Evolutionary conservation across 805 yeast species (phyloP).

Genomic region (Wickerhamiella occidentalis): DNA sequence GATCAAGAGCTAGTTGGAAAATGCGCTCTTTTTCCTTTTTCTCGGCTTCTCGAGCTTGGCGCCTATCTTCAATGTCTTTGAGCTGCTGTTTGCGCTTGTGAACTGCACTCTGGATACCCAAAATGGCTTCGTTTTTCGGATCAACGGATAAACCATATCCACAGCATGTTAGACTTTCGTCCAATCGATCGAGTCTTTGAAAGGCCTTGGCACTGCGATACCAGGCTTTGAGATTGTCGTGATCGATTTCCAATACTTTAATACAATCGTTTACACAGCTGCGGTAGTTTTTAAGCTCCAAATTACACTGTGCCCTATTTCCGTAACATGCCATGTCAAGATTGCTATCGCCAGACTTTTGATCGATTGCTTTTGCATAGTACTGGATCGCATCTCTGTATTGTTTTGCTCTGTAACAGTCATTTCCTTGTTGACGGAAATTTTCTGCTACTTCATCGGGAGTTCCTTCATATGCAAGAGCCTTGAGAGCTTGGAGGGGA

Average conservation of each 20-base stretch:
- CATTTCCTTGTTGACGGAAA: slow-evolving; percentile 90
- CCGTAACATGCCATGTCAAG: slow-evolving; percentile 44
- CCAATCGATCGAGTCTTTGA: slow-evolving; percentile 48
- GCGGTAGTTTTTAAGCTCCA: slow-evolving; percentile 75
- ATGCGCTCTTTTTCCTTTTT: slow-evolving; percentile 21
- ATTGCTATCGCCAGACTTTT: slow-evolving; percentile 32
- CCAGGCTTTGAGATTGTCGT: slow-evolving; percentile 68
- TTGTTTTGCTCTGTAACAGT: slow-evolving; percentile 57
- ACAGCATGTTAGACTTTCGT: slow-evolving; percentile 59
- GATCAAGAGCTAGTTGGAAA: slow-evolving; percentile 42
- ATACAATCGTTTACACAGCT: slow-evolving; percentile 78
- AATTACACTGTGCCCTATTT: slow-evolving; percentile 85
- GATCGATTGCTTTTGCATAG: slow-evolving; percentile 69
- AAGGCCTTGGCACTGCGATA: slow-evolving; percentile 78
- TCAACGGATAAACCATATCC: slow-evolving; percentile 42
- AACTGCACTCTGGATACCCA: slow-evolving; percentile 34
- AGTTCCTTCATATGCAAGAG: slow-evolving; percentile 89
- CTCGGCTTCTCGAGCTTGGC: slow-evolving; percentile 21
- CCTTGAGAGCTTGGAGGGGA: slow-evolving; percentile 76
- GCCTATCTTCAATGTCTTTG: slow-evolving; percentile 23
- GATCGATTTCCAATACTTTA: slow-evolving; percentile 44
- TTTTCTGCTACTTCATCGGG: slow-evolving; percentile 84
- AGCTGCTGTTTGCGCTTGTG: slow-evolving; percentile 28
- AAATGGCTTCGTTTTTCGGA: slow-evolving; percentile 44
- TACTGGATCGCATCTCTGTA: slow-evolving; percentile 65